phyloP scores from a whole-genome alignment of 2,329 filamentous ascomycete species.

The Botrytis cinerea region DNA sequence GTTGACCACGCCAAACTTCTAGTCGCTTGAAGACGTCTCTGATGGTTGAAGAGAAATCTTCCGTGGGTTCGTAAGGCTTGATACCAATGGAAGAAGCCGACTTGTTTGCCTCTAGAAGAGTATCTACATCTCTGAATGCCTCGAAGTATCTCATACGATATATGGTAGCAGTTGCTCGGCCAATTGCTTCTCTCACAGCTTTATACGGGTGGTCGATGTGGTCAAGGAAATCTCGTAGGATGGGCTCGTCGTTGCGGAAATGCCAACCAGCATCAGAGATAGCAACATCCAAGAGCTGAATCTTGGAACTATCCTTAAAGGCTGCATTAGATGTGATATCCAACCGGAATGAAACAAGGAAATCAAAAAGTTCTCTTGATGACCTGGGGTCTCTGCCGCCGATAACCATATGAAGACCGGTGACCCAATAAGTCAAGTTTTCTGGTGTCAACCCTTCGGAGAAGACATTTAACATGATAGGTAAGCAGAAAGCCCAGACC shows the following conservation, averaged over 20 bases:
- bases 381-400: conserved; percentile 88
- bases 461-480: conserved; percentile 82
- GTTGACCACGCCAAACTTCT: conserved; percentile 83
- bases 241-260: conserved; percentile 85
- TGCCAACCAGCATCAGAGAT: conserved; percentile 93
- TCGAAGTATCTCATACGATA: conserved; percentile 93
- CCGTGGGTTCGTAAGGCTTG: conserved; percentile 76
- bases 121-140: conserved; percentile 78
- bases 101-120: conserved; percentile 77
- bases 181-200: conserved; percentile 92
- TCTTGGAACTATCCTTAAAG: conserved; percentile 98
- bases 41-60: conserved; percentile 73
- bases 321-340: conserved; percentile 96
- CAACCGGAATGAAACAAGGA: conserved; percentile 79
- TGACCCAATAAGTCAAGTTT: conserved; percentile 92
- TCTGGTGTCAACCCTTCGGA: conserved; percentile 92
- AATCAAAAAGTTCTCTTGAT: conserved; percentile 81
- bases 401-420: conserved; percentile 85
- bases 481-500: conserved; percentile 88
- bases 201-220: conserved; percentile 99
- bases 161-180: conserved; percentile 82
- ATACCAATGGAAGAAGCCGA: conserved; percentile 78
- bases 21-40: conserved; percentile 75
- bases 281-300: conserved; percentile 84
- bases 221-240: conserved; percentile 82